Percentiles rank a stretch among this genome's conserved stretches.
phyloP scores from a whole-genome alignment of 2,329 filamentous ascomycete species.

The Stachybotrys chlorohalonatus region DNA sequence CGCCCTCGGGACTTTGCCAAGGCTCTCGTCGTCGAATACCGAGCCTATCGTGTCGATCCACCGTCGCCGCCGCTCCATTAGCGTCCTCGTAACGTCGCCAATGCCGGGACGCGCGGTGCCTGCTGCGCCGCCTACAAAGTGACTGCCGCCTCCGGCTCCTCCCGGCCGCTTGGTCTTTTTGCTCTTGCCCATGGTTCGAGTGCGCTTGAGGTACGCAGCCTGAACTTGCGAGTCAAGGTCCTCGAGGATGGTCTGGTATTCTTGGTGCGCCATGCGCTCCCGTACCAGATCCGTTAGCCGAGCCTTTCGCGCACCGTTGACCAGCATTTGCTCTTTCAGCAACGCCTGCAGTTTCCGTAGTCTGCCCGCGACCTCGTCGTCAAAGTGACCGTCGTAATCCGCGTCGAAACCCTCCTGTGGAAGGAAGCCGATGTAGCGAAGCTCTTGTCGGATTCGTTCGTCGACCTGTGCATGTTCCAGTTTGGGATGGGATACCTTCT shows the following conservation, averaged over 20 bases:
- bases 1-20: constrained; percentile 59
- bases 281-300: constrained; percentile 79
- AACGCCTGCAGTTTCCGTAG: constrained; percentile 77
- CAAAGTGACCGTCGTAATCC: constrained; percentile 82
- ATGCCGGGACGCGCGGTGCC: constrained; percentile 69
- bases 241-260: constrained; percentile 93
- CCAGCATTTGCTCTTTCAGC: constrained; percentile 71
- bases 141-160: constrained; percentile 63
- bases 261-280: constrained; percentile 90
- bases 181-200: constrained; percentile 85
- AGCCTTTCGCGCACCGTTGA: constrained; percentile 86
- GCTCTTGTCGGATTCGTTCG: constrained; percentile 82
- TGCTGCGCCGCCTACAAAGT: constrained; percentile 48
- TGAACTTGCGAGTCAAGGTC: constrained; percentile 94
- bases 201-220: constrained; percentile 90
- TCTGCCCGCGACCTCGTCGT: constrained; percentile 89
- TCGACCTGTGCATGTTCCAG: constrained; percentile 83
- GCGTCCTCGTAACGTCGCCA: constrained; percentile 78
- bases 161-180: constrained; percentile 81
- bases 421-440: constrained; percentile 83
- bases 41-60: constrained; percentile 90
- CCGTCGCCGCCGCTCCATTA: constrained; percentile 83
- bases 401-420: constrained; percentile 54
- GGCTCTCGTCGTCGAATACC: constrained; percentile 77
- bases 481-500: constrained; percentile 64